Conservation (phyloP, 1,139 yeast genomes). For the Sugiyamaella xylanicola region DNA sequence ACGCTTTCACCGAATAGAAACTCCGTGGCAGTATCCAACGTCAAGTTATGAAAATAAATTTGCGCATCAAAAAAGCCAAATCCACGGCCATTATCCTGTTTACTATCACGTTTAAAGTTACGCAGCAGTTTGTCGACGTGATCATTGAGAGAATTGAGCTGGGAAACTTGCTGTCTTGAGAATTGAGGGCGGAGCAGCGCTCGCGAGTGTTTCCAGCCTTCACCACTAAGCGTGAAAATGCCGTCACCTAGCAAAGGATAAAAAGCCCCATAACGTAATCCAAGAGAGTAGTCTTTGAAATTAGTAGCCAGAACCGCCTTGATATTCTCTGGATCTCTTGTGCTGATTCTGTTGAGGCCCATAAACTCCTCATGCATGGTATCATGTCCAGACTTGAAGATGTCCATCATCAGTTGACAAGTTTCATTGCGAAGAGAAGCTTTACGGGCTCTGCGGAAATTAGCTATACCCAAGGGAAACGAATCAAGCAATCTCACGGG, state of each 20-base stretch:
- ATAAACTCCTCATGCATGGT: slow-evolving; percentile 6
- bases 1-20: slow-evolving; percentile 60
- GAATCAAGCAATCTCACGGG: not conserved
- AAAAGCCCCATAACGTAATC: slow-evolving; percentile 49
- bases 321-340: slow-evolving; percentile 51
- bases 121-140: slow-evolving; percentile 25
- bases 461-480: slow-evolving; percentile 12
- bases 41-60: slow-evolving; percentile 52
- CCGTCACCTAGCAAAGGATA: slow-evolving; percentile 55
- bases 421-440: slow-evolving; percentile 3
- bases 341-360: slow-evolving; percentile 26
- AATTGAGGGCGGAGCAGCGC: slow-evolving; percentile 61
- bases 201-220: slow-evolving; percentile 60
- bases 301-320: slow-evolving; percentile 41
- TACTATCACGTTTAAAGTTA: slow-evolving; percentile 17
- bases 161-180: slow-evolving; percentile 56
- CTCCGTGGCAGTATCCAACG: slow-evolving; percentile 62
- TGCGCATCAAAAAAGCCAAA: slow-evolving; percentile 49
- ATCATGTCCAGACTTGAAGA: slow-evolving; percentile 10
- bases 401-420: not conserved
- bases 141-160: slow-evolving; percentile 44
- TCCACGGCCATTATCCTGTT: slow-evolving; percentile 15
- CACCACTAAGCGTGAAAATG: slow-evolving; percentile 56
- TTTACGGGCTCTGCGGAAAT: slow-evolving; percentile 4
- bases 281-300: slow-evolving; percentile 37